Base-by-base conservation (phyloP, 257 asterid genomes). In the Solanum sparsipilum region DNA sequence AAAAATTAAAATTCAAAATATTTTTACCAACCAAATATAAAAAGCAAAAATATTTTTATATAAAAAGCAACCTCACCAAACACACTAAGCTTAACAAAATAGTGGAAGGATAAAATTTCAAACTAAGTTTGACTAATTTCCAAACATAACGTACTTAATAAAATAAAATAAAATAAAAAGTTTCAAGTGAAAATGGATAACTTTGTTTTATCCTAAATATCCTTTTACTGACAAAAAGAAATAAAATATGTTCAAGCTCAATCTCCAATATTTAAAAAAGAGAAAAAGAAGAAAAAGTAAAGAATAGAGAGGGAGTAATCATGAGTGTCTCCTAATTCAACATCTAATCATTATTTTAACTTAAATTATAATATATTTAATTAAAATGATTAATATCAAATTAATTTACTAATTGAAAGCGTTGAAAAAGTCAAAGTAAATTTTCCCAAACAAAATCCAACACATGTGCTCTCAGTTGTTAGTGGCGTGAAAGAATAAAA, bases 381-480 rank as follows among this genome's bases (percentile, higher is more conserved):
- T 36, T 25, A 36, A 13, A 46, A 79, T 4, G 5, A 63, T 71
- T 82, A 60, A 78, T 34, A 76, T 38, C 23, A 46, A 39, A 56
- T 86, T 68, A 12, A 60, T 75, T 75, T 41, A 82, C 83, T n/a
- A 84, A 74, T 38, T 6, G 79, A 32, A 81, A 32, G 83, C 63
- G 92, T 89, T 87, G 88, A 85, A 90, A 87, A 91, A 92, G 93
- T 91, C 91, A 90, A 89, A 88, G 86, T 75, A 75, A 84, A 75
- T 88, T 90, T 85, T 18, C 44, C 91, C 82, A 86, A 71, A 89
- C 89, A 89, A 65, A 90, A 90, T 92, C 91, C 93, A 89, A 74
- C 56, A 63, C 91, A 91, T 84, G 93, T 90, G 92, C 82, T 72
- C 21, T 41, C 70, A 41, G n/a, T 52, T 81, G 31, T 46, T 81